Percentiles rank a stretch among this genome's conserved stretches.
Evolutionary conservation across 768 basidiomycete species (phyloP).

Genomic region (Clitopilus passeckerianus): DNA sequence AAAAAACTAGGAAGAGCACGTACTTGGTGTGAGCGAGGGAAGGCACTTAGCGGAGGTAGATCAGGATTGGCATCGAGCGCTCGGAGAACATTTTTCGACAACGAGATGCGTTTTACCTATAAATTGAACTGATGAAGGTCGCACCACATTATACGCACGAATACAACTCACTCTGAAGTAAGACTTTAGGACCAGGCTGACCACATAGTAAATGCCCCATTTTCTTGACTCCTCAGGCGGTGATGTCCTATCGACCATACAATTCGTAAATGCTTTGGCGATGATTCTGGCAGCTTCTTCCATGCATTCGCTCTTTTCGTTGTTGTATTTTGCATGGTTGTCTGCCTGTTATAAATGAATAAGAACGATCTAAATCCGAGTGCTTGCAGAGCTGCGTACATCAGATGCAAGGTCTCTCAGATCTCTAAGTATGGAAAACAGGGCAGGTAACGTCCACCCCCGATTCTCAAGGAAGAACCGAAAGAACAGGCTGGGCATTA

Average conservation of each 20-base stretch:
- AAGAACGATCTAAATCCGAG: background rate
- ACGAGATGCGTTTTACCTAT: constrained; percentile 85
- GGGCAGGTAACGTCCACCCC: constrained; percentile 80
- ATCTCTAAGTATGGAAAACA: constrained; percentile 80
- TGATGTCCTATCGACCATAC: constrained; percentile 81
- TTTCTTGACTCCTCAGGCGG: constrained; percentile 71
- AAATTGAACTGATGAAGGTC: background rate
- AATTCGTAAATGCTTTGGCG: constrained; percentile 85
- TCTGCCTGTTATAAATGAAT: constrained; percentile 43
- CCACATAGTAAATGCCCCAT: constrained; percentile 92
- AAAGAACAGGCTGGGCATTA: constrained; percentile 53
- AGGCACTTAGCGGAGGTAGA: constrained; percentile 70
- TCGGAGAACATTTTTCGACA: constrained; percentile 88
- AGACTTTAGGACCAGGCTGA: constrained; percentile 85
- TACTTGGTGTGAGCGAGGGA: constrained; percentile 86
- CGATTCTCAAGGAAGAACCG: constrained; percentile 77
- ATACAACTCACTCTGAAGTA: constrained; percentile 76
- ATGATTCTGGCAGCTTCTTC: constrained; percentile 86
- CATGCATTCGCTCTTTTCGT: constrained; percentile 61
- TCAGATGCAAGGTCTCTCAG: constrained; percentile 83
- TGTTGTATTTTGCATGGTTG: constrained; percentile 49
- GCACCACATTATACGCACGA: background rate
- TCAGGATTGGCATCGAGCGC: constrained; percentile 84
- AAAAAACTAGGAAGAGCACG: constrained; percentile 1
- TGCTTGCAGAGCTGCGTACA: constrained; percentile 32